Evolutionary conservation across 1,284 basidiomycete genomes (phyloP).

Genomic region (Rhodotorula sp.): DNA sequence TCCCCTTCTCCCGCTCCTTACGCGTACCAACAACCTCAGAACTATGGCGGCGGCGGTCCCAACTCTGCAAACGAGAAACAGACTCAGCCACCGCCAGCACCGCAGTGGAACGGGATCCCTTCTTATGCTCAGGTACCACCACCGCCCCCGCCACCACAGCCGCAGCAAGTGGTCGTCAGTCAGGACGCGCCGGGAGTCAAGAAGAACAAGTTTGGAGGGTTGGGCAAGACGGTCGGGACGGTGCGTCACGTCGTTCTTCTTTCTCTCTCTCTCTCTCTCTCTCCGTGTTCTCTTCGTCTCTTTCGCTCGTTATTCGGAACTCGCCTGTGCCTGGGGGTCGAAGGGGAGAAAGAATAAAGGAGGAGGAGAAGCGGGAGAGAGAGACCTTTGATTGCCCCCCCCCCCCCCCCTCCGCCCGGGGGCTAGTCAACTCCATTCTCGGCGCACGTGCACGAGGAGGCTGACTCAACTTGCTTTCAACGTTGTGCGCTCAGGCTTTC

Average conservation of each 20-base stretch:
- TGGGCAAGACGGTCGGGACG: slow-evolving; percentile 19
- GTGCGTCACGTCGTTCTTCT: not conserved
- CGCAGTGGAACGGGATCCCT: slow-evolving; percentile 1
- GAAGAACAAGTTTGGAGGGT: slow-evolving; percentile 19
- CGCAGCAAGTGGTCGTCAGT: not conserved
- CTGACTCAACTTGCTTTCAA: too few relatives aligned
- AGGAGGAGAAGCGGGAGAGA: too few relatives aligned
- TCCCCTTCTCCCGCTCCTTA: slow-evolving; percentile 1
- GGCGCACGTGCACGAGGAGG: too few relatives aligned
- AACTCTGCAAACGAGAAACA: not conserved
- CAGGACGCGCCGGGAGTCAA: slow-evolving; percentile 4
- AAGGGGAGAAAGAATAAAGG: too few relatives aligned
- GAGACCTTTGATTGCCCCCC: too few relatives aligned
- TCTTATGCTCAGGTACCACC: not conserved
- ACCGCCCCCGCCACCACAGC: slow-evolving; percentile 6
- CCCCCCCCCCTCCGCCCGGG: too few relatives aligned
- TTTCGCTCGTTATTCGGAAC: too few relatives aligned
- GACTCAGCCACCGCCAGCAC: not conserved
- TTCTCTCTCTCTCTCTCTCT: not conserved
- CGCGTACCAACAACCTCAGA: slow-evolving; percentile 31
- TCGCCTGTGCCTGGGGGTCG: too few relatives aligned
- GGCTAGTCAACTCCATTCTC: too few relatives aligned
- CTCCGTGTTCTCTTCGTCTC: too few relatives aligned
- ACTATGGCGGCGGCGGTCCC: slow-evolving; percentile 1
- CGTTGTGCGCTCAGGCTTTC: not conserved